Percentiles rank a stretch among this genome's conserved stretches.
phyloP scores from a whole-genome alignment of 2,329 filamentous ascomycete genomes.

The Aspergillus carbonarius region DNA sequence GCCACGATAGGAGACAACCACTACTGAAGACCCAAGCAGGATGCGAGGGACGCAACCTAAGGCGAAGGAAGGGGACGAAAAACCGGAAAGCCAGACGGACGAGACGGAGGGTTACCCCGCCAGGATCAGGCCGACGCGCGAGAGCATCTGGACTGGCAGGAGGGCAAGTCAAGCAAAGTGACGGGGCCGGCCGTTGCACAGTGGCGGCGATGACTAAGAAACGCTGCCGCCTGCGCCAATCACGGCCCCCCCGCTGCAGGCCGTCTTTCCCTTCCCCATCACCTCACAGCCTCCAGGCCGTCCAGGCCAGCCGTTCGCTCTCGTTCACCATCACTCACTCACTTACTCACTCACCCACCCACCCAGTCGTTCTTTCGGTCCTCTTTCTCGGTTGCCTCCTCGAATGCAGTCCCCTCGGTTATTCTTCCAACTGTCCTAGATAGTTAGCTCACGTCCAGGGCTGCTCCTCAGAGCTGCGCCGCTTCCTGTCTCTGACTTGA shows the following conservation, averaged over 20 bases:
- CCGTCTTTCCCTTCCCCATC: not conserved
- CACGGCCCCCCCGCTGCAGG: not conserved
- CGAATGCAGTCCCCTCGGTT: not conserved
- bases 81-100: too few relatives aligned
- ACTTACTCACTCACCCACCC: not conserved
- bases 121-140: not conserved
- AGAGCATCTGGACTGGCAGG: not conserved
- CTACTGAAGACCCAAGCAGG: not conserved
- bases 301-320: not conserved
- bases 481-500: not conserved
- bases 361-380: slow-evolving; percentile 5
- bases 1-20: not conserved
- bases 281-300: not conserved
- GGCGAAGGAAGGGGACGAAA: not conserved
- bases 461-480: not conserved
- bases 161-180: not conserved
- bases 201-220: slow-evolving; percentile 7
- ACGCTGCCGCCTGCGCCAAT: not conserved
- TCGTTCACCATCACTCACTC: not conserved
- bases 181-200: not conserved
- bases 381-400: not conserved
- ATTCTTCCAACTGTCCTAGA: not conserved
- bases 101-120: not conserved
- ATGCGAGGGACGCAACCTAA: not conserved
- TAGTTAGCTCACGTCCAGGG: not conserved